Conservation (phyloP, 2,329 filamentous ascomycete species). For the Albifimbria verrucaria region DNA sequence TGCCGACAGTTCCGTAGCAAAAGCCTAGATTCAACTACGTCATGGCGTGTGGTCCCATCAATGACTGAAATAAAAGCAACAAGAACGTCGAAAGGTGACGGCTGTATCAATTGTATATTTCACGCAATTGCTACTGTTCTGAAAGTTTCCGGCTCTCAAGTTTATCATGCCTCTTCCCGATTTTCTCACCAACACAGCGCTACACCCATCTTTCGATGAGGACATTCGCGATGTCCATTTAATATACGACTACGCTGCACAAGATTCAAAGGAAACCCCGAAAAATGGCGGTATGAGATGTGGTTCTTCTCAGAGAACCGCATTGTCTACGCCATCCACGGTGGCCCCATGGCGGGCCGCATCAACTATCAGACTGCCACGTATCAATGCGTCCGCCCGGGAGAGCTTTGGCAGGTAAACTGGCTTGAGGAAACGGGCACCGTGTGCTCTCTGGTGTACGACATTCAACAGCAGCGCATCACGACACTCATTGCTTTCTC, state of each 20-base stretch:
- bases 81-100: too few species aligned
- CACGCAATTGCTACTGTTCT: too few species aligned
- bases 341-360: constrained; percentile 55
- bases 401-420: constrained; percentile 58
- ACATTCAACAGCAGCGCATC: constrained; percentile 45
- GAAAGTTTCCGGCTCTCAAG: too few species aligned
- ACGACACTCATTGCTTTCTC: constrained; percentile 53
- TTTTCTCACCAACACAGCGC: not conserved
- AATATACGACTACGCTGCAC: constrained; percentile 54
- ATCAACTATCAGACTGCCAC: constrained; percentile 51
- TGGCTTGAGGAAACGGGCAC: constrained; percentile 61
- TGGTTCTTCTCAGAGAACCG: constrained; percentile 56
- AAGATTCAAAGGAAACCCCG: constrained; percentile 44
- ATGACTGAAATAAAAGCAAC: too few species aligned
- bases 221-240: constrained; percentile 53
- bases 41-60: too few species aligned
- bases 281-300: constrained; percentile 60
- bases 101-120: too few species aligned
- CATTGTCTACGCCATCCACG: constrained; percentile 57
- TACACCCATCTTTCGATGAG: constrained; percentile 30
- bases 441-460: constrained; percentile 52
- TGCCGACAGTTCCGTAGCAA: too few species aligned
- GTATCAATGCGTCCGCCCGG: constrained; percentile 55
- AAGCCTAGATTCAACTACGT: too few species aligned
- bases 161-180: not conserved